Base-by-base conservation (phyloP, 2,329 filamentous ascomycete genomes). In the Penicillium rolfsii region DNA sequence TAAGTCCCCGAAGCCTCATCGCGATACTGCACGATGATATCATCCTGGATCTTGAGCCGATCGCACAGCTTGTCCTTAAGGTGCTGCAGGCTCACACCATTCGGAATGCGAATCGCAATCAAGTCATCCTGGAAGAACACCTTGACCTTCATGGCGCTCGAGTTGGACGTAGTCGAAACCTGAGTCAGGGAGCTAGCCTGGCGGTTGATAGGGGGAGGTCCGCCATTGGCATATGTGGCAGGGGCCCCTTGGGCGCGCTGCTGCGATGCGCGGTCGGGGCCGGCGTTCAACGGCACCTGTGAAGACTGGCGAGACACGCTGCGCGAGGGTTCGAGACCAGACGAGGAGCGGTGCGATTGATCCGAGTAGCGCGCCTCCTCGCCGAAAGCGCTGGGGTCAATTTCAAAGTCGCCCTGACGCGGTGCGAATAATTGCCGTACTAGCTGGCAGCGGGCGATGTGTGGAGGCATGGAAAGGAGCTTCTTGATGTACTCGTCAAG, bases 401-500 rank as follows among this genome's bases (percentile, higher is more conserved):
- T 93, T 77, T 98, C 94, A 73, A 95, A 96, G 75, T 99, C 95
- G 36, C 92, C 92, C 70, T 93, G 88, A 57, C 93, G 86, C 4
- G 95, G 95, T 1, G 89, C 89, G 74, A 99, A 98, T 77, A 99
- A 91, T 70, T 93, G 88, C 73, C 91, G 90, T 22, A 98, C 94
- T 8, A 98, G 81, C 59, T 88, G 87, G 73, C 91, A 95, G 67
- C 88, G 86, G 1, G 91, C 87, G 65, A 99, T 97, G 73, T 97
- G 92, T 0, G 85, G 81, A 3, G 92, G 91, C 76, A 98, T 89
- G 38, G 86, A 85, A 8, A 99, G 82, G 24, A 99, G 83, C 70
- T 95, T 94, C 79, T 96, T 96, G 69, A 99, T 92, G 71, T 99
- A 99, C 55, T 94, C 91, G 72, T 99, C 93, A 41, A 99, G 81